A percentile compares a stretch with the other conserved stretches of the same genome.
Conservation (phyloP, 2,329 filamentous ascomycete species). For the Penicillium sp. region DNA sequence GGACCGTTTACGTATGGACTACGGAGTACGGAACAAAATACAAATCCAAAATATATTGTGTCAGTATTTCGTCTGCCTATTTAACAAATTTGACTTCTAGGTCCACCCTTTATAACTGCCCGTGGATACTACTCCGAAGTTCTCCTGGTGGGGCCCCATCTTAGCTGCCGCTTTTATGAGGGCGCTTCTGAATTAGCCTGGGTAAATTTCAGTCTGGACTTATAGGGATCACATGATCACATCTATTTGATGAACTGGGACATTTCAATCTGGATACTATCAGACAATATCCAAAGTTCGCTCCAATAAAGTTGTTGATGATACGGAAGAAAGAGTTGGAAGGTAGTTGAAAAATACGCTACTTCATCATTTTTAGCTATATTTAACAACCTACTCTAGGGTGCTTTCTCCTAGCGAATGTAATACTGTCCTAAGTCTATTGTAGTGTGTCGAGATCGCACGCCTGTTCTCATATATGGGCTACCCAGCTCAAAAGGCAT, state of each 20-base stretch:
- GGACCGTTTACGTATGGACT: background rate
- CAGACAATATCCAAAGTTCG: no score
- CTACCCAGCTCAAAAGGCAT: no score
- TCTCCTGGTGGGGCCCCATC: background rate
- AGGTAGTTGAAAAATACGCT: no score
- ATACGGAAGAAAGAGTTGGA: no score
- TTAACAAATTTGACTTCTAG: background rate
- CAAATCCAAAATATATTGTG: background rate
- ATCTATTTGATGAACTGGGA: background rate
- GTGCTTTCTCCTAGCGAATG: no score
- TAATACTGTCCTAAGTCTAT: no score
- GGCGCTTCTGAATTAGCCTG: background rate
- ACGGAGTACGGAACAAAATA: no score
- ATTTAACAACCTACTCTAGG: background rate
- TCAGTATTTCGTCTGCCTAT: background rate
- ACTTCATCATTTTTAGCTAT: background rate
- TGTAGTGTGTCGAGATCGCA: no score
- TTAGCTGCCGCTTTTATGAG: slow-evolving; percentile 1
- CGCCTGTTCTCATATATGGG: no score
- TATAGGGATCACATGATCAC: background rate
- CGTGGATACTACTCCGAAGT: background rate
- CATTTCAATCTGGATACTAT: background rate
- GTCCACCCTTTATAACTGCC: background rate
- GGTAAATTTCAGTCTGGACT: background rate
- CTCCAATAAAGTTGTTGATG: no score